Evolutionary conservation across 2,329 filamentous ascomycete genomes (phyloP).

Genomic region (Metarhizium rileyi): DNA sequence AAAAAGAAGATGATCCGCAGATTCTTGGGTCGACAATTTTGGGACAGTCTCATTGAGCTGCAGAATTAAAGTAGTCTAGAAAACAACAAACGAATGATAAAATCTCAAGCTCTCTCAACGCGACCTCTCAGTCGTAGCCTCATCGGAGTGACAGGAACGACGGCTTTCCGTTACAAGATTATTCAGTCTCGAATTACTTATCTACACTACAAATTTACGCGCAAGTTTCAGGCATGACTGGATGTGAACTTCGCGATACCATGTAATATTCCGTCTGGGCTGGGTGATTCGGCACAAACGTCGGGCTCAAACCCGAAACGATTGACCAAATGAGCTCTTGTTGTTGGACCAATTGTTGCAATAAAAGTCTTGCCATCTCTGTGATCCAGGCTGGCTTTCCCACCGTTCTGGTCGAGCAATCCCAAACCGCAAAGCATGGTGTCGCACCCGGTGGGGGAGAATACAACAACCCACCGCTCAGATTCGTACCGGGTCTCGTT

Average conservation of each 20-base stretch:
- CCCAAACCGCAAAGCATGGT: conserved; percentile 46
- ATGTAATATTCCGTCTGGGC: conserved; percentile 64
- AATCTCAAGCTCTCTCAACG: too few relatives aligned
- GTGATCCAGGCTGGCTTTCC: conserved; percentile 22
- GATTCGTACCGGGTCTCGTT: conserved; percentile 28
- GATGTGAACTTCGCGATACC: conserved; percentile 41
- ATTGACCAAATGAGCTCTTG: conserved; percentile 59
- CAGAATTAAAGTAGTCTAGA: background rate
- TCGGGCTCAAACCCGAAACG: conserved; percentile 61
- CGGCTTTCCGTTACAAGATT: too few relatives aligned
- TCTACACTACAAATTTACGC: too few relatives aligned
- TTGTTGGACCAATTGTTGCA: conserved; percentile 90
- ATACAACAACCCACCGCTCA: conserved; percentile 65
- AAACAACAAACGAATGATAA: too few relatives aligned
- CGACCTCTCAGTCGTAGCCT: too few relatives aligned
- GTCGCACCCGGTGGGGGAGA: conserved; percentile 57
- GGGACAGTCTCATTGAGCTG: background rate
- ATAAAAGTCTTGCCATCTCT: conserved; percentile 47
- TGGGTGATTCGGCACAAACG: conserved; percentile 75
- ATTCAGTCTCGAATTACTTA: too few relatives aligned
- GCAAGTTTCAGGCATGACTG: background rate
- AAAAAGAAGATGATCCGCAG: background rate
- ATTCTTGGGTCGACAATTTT: background rate
- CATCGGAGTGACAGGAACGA: too few relatives aligned
- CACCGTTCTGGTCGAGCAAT: conserved; percentile 37